Evolutionary conservation across 306 rosid species (phyloP).

Genomic region (Ziziphus jujuba): DNA sequence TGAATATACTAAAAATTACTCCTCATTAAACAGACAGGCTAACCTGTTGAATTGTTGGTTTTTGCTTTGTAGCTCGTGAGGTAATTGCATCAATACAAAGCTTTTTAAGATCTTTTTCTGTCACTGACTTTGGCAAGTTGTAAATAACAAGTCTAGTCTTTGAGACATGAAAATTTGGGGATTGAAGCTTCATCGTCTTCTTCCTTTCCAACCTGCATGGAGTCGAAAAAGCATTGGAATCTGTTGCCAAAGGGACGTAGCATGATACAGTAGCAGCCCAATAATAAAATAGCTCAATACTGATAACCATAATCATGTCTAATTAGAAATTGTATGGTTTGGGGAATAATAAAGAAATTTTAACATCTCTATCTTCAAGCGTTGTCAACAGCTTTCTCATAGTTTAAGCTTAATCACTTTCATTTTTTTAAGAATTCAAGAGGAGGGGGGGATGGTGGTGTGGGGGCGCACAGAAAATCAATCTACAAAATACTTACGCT

Average conservation of each 20-base stretch:
- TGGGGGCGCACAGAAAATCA: no score
- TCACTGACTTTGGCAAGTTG: slow-evolving; percentile 86
- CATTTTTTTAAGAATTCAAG: no score
- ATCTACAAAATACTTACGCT: slow-evolving; percentile 52
- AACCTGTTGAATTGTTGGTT: slow-evolving; percentile 83
- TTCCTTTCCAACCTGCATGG: slow-evolving; percentile 63
- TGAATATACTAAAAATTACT: not conserved
- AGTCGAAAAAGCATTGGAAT: slow-evolving; percentile 9
- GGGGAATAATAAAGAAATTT: not conserved
- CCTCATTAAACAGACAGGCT: slow-evolving; percentile 25
- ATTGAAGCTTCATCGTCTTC: slow-evolving; percentile 78
- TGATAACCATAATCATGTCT: not conserved
- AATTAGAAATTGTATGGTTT: not conserved
- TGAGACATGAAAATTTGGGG: slow-evolving; percentile 96
- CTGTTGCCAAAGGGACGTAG: not conserved
- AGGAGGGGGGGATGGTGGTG: no score
- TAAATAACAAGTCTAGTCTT: slow-evolving; percentile 74
- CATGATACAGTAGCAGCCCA: not conserved
- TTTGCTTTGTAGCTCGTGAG: slow-evolving; percentile 90
- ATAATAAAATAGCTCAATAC: not conserved
- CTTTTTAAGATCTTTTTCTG: slow-evolving; percentile 72
- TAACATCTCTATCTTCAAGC: slow-evolving; percentile 6
- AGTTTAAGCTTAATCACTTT: no score
- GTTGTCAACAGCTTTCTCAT: slow-evolving; percentile 1
- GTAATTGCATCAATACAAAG: slow-evolving; percentile 83